Evolutionary conservation across 495 filamentous ascomycete genomes (phyloP).

Genomic region (Rhizodiscina lignyota): DNA sequence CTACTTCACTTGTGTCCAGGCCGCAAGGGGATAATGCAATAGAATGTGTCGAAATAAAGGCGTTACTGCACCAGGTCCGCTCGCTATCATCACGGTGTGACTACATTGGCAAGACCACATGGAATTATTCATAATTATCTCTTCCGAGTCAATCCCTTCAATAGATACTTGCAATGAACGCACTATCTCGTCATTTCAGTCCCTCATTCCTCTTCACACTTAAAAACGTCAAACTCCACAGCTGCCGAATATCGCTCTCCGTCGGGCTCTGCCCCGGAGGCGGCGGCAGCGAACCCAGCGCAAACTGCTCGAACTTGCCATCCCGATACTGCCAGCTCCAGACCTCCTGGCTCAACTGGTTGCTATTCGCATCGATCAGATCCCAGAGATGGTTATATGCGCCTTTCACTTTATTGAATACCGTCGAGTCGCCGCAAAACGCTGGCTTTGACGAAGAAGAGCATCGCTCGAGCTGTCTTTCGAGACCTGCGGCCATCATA

Average conservation of each 20-base stretch:
- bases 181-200: too few species aligned
- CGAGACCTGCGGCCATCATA: conserved; percentile 44
- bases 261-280: conserved; percentile 30
- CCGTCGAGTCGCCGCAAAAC: conserved; percentile 31
- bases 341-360: conserved; percentile 38
- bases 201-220: conserved; percentile 27
- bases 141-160: too few species aligned
- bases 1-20: too few species aligned
- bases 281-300: conserved; percentile 34
- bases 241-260: conserved; percentile 34
- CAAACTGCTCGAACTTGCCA: conserved; percentile 30
- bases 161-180: too few species aligned
- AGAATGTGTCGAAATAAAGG: too few species aligned
- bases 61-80: too few species aligned
- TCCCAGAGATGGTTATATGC: conserved; percentile 48
- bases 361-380: conserved; percentile 35
- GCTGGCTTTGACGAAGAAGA: conserved; percentile 25
- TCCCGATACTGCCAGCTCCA: conserved; percentile 44
- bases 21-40: too few species aligned
- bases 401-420: conserved; percentile 31
- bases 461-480: conserved; percentile 18
- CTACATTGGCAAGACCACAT: too few species aligned
- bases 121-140: too few species aligned
- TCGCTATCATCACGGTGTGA: too few species aligned
- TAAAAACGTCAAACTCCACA: conserved; percentile 41